These are phyloP conservation scores for Breviolum minutum DNA, from an alignment of 73 alveolate species.

Conservation along the genomic window DNA sequence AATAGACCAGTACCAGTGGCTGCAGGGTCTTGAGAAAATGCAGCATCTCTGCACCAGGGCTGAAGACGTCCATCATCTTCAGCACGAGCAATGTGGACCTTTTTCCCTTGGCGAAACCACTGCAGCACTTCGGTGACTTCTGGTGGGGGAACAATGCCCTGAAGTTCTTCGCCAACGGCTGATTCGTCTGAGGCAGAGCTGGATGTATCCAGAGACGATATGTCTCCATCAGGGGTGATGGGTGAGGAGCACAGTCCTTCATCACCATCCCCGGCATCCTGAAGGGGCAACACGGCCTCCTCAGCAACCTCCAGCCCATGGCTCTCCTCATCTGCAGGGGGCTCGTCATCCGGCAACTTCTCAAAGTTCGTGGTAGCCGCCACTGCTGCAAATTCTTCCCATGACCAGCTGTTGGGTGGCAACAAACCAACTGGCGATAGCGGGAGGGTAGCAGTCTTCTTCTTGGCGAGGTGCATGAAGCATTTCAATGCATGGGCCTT, in stretches of 20 bases:
- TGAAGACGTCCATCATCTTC: not conserved
- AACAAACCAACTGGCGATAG: not conserved
- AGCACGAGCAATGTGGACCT: not conserved
- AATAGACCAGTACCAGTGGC: not conserved
- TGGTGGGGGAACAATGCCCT: not conserved
- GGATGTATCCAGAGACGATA: not conserved
- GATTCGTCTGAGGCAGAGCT: not conserved
- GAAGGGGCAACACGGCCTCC: too few relatives aligned
- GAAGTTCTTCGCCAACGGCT: not conserved
- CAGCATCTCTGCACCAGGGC: not conserved
- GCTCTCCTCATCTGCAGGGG: not conserved
- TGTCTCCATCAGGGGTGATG: not conserved
- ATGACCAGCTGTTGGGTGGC: not conserved
- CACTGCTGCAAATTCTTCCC: not conserved
- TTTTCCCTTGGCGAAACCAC: not conserved
- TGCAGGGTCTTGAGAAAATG: not conserved
- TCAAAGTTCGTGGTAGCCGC: not conserved
- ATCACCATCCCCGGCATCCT: too few relatives aligned
- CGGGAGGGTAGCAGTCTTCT: not conserved
- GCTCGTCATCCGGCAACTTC: too few relatives aligned
- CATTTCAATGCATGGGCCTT: not conserved
- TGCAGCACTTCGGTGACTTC: too few relatives aligned
- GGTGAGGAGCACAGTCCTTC: too few relatives aligned
- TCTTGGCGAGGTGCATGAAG: not conserved
- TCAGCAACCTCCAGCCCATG: not conserved